Conservation (phyloP, 148 eudicot genomes). For the Rhododendron kiyosumense region DNA sequence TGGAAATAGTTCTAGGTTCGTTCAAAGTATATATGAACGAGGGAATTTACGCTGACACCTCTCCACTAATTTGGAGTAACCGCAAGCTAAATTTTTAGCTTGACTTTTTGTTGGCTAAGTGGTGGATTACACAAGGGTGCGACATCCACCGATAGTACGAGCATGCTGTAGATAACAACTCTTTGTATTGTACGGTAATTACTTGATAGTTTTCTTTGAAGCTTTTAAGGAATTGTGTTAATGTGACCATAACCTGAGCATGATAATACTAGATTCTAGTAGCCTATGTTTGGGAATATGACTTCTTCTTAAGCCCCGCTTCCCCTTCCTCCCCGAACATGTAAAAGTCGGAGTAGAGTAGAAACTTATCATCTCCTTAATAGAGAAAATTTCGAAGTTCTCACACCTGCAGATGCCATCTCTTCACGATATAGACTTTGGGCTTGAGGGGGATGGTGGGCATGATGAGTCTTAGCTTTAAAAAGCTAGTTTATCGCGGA, state of each 20-base stretch:
- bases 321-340: not conserved
- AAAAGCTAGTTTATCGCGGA: not conserved
- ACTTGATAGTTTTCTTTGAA: not conserved
- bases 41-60: not conserved
- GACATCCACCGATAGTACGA: not conserved
- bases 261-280: not conserved
- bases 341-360: not conserved
- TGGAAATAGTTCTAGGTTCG: not conserved
- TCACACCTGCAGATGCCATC: not conserved
- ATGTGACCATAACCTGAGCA: not conserved
- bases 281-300: not conserved
- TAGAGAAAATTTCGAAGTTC: not conserved
- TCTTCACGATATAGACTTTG: not conserved
- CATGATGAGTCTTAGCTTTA: too few species aligned
- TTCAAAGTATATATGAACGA: not conserved
- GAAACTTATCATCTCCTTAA: not conserved
- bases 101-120: not conserved
- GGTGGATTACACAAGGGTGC: not conserved
- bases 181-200: too few species aligned
- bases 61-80: not conserved
- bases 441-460: not conserved
- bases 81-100: not conserved
- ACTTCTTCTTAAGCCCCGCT: not conserved
- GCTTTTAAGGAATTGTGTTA: not conserved
- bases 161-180: not conserved